These are phyloP conservation scores for Breviolum minutum DNA, from an alignment of 73 alveolate genomes.

Conservation along the genomic window DNA sequence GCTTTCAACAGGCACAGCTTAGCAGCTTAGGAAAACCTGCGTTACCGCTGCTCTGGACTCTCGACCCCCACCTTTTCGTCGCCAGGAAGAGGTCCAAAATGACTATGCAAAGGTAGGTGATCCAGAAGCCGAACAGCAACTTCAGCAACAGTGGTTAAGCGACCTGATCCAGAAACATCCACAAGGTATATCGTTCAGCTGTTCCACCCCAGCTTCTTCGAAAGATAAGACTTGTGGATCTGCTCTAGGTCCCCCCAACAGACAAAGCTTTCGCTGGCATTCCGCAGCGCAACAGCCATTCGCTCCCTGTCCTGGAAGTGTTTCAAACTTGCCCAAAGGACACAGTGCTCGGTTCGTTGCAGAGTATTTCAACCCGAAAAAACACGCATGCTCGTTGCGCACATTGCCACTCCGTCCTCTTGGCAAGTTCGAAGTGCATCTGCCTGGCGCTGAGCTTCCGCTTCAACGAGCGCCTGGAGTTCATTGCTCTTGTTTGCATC, in stretches of 20 bases:
- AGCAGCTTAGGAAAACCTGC: neutral
- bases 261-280: constrained; percentile 45
- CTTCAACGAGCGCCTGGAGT: constrained; percentile 60
- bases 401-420: constrained; percentile 62
- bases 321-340: neutral
- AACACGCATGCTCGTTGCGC: neutral
- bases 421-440: constrained; percentile 60
- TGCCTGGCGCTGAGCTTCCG: constrained; percentile 69
- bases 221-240: neutral
- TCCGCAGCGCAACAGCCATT: constrained; percentile 38
- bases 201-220: too few species aligned
- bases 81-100: constrained; percentile 67
- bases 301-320: constrained; percentile 48
- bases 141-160: constrained; percentile 56
- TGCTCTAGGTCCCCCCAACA: constrained; percentile 12
- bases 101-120: constrained; percentile 84
- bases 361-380: neutral
- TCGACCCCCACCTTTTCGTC: constrained; percentile 67
- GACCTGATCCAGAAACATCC: neutral
- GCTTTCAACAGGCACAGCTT: too few species aligned
- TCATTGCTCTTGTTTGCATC: constrained; percentile 71
- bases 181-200: neutral
- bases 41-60: neutral
- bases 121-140: constrained; percentile 58
- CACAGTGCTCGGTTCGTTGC: too few species aligned